phyloP scores from a whole-genome alignment of 148 eudicot species.

The Camellia japonica region DNA sequence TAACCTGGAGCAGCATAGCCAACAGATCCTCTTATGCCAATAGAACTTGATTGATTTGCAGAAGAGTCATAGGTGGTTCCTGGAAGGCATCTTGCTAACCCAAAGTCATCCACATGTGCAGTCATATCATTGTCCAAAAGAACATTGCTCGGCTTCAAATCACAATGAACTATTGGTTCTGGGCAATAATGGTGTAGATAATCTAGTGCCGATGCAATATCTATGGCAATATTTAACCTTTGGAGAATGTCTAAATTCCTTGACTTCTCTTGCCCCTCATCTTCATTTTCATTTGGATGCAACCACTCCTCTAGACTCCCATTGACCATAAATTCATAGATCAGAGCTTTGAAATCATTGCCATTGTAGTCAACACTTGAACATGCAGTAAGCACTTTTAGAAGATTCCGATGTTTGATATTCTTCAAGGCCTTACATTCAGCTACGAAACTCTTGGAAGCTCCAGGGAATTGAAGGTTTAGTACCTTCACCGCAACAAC shows the following conservation, averaged over 20 bases:
- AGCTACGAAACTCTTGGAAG: too few relatives aligned
- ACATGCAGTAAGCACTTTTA: neutral
- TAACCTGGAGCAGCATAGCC: too few relatives aligned
- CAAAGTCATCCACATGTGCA: too few relatives aligned
- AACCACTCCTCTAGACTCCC: constrained; percentile 8
- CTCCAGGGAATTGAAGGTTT: too few relatives aligned
- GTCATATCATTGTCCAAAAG: too few relatives aligned
- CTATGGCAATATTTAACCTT: constrained; percentile 5
- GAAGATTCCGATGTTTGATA: neutral
- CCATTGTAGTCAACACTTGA: neutral
- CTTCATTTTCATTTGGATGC: neutral
- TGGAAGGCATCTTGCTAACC: neutral
- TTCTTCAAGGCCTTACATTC: neutral
- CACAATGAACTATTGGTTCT: too few relatives aligned
- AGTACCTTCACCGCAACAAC: too few relatives aligned
- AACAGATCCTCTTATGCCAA: too few relatives aligned
- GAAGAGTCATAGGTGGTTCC: too few relatives aligned
- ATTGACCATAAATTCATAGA: constrained; percentile 7
- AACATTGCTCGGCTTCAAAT: too few relatives aligned
- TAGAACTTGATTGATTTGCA: too few relatives aligned
- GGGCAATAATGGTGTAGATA: too few relatives aligned
- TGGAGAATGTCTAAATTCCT: neutral
- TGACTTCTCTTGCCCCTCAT: neutral
- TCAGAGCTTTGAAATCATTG: neutral
- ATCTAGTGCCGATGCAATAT: neutral